Percentiles rank a stretch among this genome's conserved stretches.
Evolutionary conservation across 2,329 filamentous ascomycete species (phyloP).

Genomic region (Acrocalymma vagum): DNA sequence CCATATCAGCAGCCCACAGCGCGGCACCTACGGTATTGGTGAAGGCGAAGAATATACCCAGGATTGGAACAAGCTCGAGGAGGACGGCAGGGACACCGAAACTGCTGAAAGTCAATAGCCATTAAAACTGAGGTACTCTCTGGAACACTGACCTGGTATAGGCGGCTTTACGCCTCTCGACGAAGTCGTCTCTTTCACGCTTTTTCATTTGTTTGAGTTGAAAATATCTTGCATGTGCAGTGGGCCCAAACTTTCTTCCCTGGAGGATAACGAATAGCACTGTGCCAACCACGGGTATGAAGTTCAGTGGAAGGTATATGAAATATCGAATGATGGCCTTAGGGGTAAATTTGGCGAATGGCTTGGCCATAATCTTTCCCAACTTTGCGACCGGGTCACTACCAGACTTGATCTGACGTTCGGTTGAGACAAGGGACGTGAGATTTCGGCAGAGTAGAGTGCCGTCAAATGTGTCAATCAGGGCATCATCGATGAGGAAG

Average conservation of each 20-base stretch:
- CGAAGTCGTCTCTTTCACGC: slow-evolving; percentile 71
- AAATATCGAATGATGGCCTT: slow-evolving; percentile 77
- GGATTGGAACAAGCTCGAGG: slow-evolving; percentile 84
- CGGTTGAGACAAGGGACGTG: slow-evolving; percentile 73
- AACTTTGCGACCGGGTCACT: slow-evolving; percentile 63
- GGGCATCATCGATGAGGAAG: slow-evolving; percentile 81
- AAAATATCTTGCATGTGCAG: slow-evolving; percentile 76
- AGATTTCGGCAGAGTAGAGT: slow-evolving; percentile 64
- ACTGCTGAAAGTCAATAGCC: slow-evolving; percentile 28
- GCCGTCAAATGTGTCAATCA: slow-evolving; percentile 90
- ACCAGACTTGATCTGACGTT: slow-evolving; percentile 72
- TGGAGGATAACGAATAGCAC: slow-evolving; percentile 81
- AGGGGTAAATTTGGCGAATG: slow-evolving; percentile 62
- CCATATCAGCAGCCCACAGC: slow-evolving; percentile 91
- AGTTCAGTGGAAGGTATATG: slow-evolving; percentile 90
- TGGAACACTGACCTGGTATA: slow-evolving; percentile 73
- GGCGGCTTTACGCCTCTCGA: slow-evolving; percentile 74
- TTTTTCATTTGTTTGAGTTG: slow-evolving; percentile 85
- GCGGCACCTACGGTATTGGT: slow-evolving; percentile 93
- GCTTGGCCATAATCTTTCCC: slow-evolving; percentile 65
- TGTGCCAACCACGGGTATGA: slow-evolving; percentile 89
- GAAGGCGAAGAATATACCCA: slow-evolving; percentile 84
- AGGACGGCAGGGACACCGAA: slow-evolving; percentile 82
- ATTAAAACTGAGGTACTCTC: no score
- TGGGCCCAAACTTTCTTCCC: slow-evolving; percentile 61